A percentile compares a stretch with the other conserved stretches of the same genome.
These are phyloP conservation scores for Neurospora pannonica DNA, from an alignment of 495 filamentous ascomycete species.

Conservation along the genomic window DNA sequence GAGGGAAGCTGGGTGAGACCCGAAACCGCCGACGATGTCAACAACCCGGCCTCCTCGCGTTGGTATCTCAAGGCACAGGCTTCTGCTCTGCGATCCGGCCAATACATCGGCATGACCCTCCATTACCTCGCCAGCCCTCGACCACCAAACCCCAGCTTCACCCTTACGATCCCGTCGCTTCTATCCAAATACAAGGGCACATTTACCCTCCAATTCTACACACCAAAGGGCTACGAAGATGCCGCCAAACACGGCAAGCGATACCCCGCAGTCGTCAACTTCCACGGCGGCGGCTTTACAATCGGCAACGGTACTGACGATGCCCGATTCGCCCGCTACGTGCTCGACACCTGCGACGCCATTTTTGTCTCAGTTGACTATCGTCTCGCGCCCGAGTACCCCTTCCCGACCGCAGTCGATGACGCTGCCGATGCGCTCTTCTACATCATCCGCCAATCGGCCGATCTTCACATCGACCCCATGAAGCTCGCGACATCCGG, in stretches of 20 bases:
- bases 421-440: slow-evolving; percentile 64
- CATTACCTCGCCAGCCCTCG: slow-evolving; percentile 59
- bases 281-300: slow-evolving; percentile 73
- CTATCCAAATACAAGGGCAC: slow-evolving; percentile 42
- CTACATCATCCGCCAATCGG: slow-evolving; percentile 51
- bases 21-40: slow-evolving; percentile 28
- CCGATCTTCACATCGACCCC: slow-evolving; percentile 35
- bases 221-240: slow-evolving; percentile 52
- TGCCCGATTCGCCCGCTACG: slow-evolving; percentile 52
- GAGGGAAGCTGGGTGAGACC: slow-evolving; percentile 11
- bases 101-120: slow-evolving; percentile 68
- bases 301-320: slow-evolving; percentile 64
- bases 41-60: slow-evolving; percentile 38
- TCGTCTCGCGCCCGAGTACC: slow-evolving; percentile 66
- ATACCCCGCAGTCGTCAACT: slow-evolving; percentile 60
- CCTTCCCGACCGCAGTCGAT: slow-evolving; percentile 68
- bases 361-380: slow-evolving; percentile 64
- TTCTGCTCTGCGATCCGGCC: slow-evolving; percentile 65
- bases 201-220: slow-evolving; percentile 73
- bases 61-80: slow-evolving; percentile 67
- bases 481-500: slow-evolving; percentile 59
- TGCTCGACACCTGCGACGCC: slow-evolving; percentile 43
- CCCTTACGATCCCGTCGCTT: slow-evolving; percentile 51
- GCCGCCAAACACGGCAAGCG: slow-evolving; percentile 44
- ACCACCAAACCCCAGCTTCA: slow-evolving; percentile 59